phyloP scores from a whole-genome alignment of 495 filamentous ascomycete genomes.

The Xylaria nigripes region DNA sequence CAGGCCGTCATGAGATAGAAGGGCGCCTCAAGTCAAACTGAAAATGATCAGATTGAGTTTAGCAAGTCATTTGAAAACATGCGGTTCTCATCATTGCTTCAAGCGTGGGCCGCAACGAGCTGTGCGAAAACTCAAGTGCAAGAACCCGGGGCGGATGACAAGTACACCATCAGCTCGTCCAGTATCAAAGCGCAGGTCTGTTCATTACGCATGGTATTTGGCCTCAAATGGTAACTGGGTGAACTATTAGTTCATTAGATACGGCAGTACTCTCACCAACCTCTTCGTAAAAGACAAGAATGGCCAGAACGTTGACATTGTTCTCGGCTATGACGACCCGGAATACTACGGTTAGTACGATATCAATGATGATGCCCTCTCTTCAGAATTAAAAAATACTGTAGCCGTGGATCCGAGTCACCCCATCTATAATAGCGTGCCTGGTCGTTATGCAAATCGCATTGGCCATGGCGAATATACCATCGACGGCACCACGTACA shows the following conservation, averaged over 20 bases:
- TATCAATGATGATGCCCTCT: neutral
- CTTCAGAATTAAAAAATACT: conserved; percentile 11
- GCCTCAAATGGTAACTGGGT: conserved; percentile 4
- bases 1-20: neutral
- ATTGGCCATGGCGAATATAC: conserved; percentile 47
- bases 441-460: conserved; percentile 48
- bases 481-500: conserved; percentile 43
- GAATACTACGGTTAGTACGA: conserved; percentile 38
- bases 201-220: conserved; percentile 8
- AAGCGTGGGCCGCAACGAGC: conserved; percentile 16
- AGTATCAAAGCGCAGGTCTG: conserved; percentile 48
- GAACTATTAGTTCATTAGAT: conserved; percentile 43
- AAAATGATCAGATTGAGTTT: neutral
- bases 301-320: conserved; percentile 45
- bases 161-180: conserved; percentile 41
- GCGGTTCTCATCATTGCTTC: conserved; percentile 18
- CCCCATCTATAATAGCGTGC: conserved; percentile 44
- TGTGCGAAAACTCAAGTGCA: conserved; percentile 19
- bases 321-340: conserved; percentile 45
- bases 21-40: neutral
- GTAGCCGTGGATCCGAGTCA: conserved; percentile 42
- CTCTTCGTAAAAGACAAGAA: conserved; percentile 50
- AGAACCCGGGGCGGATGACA: conserved; percentile 21
- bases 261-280: conserved; percentile 49
- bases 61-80: conserved; percentile 11